Evolutionary conservation across 345 rosid genomes (phyloP), one percentile per base, ranked within the genome.

Genomic region (Dipteronia sinensis): DNA sequence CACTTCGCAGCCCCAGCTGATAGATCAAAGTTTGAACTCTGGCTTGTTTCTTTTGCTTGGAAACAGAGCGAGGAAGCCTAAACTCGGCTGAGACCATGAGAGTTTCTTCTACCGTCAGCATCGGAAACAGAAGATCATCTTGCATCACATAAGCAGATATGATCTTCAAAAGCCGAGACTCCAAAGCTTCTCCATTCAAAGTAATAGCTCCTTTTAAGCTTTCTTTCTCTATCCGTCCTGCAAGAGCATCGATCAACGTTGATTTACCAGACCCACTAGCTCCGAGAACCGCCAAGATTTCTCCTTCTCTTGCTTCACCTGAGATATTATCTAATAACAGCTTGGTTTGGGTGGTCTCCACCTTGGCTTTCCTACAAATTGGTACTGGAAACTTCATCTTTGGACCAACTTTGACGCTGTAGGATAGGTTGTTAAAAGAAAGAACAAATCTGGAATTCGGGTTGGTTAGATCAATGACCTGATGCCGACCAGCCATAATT

Each of bases 201-300:
- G 77, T 78, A 20, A 79, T 71, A 12, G 68, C 53, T 5, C 88
- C 86, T 79, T 77, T 79, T 73, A 86, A 59, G 68, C 83, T 73
- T 4, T 31, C 82, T 25, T 74, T 86, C 10, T 80, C 75, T 9
- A 86, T 83, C 17, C 86, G 69, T 25, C 82, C 84, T 6, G 85
- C 86, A 3, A 83, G 63, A 0, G 88, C 83, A 51, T 86, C 88
- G 46, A 86, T 69, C 25, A 86, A 76, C 3, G 86, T 86, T 22
- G 88, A 81, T 75, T 86, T 83, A 2, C 88, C 88, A 0, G 88
- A 78, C 4, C 88, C 86, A 46, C 88, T 83, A 2, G 88, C 83
- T 1, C 88, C 88, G 0, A 83, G 80, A 34, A 86, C 82, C 0
- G 88, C 86, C 44, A 81, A 34, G 8, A 86, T 83, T 67, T 86